Conservation (phyloP, 345 rosid genomes). For the Bruguiera parviflora region DNA sequence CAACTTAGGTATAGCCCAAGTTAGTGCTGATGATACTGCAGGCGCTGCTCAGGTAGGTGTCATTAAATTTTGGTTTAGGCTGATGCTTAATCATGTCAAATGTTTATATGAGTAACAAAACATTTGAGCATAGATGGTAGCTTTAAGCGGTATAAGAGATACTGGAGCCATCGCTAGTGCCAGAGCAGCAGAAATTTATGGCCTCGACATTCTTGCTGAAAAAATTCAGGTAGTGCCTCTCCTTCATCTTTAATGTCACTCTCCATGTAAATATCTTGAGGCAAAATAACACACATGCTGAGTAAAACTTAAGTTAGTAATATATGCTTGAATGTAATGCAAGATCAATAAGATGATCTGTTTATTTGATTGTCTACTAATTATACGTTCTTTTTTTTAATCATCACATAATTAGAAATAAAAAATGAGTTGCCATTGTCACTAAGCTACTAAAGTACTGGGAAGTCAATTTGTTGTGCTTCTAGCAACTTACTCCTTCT, state of each 20-base stretch:
- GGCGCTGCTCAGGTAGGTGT: conserved; percentile 73
- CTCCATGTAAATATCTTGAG: conserved; percentile 1
- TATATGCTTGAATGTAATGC: too few species aligned
- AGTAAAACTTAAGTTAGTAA: too few species aligned
- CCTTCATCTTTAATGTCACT: neutral
- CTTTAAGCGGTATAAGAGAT: conserved; percentile 51
- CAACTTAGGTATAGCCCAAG: conserved; percentile 54
- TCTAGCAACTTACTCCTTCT: too few species aligned
- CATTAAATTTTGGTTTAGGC: neutral
- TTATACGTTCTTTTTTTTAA: too few species aligned
- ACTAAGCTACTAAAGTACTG: too few species aligned
- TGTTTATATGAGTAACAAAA: conserved; percentile 10
- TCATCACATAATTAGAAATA: too few species aligned
- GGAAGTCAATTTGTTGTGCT: too few species aligned
- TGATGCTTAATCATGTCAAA: conserved; percentile 7
- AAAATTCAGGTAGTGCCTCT: conserved; percentile 59
- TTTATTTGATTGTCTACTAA: too few species aligned
- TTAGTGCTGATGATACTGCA: conserved; percentile 69
- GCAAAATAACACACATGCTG: neutral
- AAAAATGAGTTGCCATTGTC: too few species aligned
- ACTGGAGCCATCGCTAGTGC: conserved; percentile 82
- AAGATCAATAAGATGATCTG: too few species aligned
- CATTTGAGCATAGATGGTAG: conserved; percentile 43
- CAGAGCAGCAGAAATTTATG: conserved; percentile 83
- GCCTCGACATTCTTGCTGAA: conserved; percentile 67